These are phyloP conservation scores for Ogataea methylovora DNA, from an alignment of 805 yeast species.

Conservation along the genomic window DNA sequence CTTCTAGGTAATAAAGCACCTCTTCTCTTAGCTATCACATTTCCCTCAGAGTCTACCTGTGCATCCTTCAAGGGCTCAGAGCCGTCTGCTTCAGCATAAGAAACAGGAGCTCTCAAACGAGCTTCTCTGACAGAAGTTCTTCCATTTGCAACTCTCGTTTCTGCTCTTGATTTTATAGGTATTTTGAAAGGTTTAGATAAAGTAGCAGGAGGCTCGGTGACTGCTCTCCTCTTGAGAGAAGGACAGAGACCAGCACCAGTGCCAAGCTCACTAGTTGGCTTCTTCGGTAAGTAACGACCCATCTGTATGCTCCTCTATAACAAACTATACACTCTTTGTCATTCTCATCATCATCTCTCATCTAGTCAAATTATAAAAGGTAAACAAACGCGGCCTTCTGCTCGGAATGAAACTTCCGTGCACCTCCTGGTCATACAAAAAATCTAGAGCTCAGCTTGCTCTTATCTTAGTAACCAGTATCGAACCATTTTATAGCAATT, in stretches of 20 bases:
- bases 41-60: constrained; percentile 23
- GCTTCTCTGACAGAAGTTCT: constrained; percentile 16
- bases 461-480: no score
- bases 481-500: no score
- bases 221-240: constrained; percentile 44
- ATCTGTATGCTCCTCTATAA: no score
- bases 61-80: constrained; percentile 20
- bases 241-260: constrained; percentile 65
- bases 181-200: constrained; percentile 64
- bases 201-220: constrained; percentile 40
- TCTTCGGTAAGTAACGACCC: constrained; percentile 27
- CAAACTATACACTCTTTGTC: no score
- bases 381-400: no score
- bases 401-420: no score
- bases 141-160: constrained; percentile 8
- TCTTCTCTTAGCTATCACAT: constrained; percentile 25
- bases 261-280: constrained; percentile 45
- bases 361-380: no score
- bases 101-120: constrained; percentile 26
- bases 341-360: no score
- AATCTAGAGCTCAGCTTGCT: no score
- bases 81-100: constrained; percentile 35
- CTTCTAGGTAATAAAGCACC: constrained; percentile 61
- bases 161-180: constrained; percentile 38
- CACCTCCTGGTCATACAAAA: no score